phyloP scores from a whole-genome alignment of 1,139 yeast species.

The Eremothecium gossypii region DNA sequence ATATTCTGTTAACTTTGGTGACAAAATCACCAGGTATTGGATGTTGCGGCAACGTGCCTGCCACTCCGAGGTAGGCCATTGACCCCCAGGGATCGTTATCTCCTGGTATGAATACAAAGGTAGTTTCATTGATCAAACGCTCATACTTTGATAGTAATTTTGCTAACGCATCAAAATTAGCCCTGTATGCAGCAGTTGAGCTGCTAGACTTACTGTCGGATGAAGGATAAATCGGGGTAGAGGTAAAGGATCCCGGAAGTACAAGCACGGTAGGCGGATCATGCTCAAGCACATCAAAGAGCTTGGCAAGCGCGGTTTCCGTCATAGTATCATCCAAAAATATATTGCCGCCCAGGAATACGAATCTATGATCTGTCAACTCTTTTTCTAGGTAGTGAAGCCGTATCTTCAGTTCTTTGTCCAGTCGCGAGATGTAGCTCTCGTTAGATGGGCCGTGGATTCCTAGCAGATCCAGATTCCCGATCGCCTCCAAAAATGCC shows the following conservation, averaged over 20 bases:
- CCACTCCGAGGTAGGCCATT: constrained; percentile 56
- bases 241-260: constrained; percentile 61
- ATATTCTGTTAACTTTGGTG: constrained; percentile 52
- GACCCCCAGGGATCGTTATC: constrained; percentile 91
- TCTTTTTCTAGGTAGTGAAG: constrained; percentile 50
- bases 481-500: constrained; percentile 57
- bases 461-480: constrained; percentile 73
- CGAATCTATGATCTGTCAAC: constrained; percentile 45
- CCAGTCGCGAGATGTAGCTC: constrained; percentile 45
- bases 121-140: constrained; percentile 34
- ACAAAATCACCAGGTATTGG: constrained; percentile 65
- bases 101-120: constrained; percentile 72
- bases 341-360: constrained; percentile 68
- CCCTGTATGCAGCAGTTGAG: constrained; percentile 48
- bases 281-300: constrained; percentile 43
- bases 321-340: constrained; percentile 51
- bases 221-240: constrained; percentile 44
- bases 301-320: constrained; percentile 52
- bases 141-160: constrained; percentile 43
- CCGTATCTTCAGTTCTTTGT: constrained; percentile 47
- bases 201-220: constrained; percentile 34
- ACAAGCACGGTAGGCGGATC: constrained; percentile 52
- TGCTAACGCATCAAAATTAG: constrained; percentile 66
- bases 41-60: constrained; percentile 61
- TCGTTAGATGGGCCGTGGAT: constrained; percentile 34